These are phyloP conservation scores for Platanus orientalis DNA, from an alignment of 164 flowering plant genomes.

Conservation along the genomic window DNA sequence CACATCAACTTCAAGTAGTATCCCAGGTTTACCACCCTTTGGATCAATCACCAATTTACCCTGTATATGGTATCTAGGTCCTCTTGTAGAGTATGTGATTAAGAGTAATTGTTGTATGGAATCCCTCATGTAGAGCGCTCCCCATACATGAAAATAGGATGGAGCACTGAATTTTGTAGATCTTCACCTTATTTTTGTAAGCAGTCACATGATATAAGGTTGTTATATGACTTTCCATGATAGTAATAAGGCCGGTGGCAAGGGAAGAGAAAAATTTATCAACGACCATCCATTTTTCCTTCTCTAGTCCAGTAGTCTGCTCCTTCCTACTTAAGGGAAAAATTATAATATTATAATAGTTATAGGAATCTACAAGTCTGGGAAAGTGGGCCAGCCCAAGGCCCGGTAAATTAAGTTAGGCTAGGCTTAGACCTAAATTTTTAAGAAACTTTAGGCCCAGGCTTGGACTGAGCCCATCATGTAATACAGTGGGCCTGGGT, in stretches of 20 bases:
- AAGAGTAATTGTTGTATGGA: neutral
- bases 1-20: constrained; percentile 28
- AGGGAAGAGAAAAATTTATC: neutral
- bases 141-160: constrained; percentile 5
- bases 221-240: neutral
- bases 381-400: no score
- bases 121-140: neutral
- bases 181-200: neutral
- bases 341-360: no score
- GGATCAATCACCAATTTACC: neutral
- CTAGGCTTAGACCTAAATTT: no score
- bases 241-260: neutral
- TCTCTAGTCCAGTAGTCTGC: no score
- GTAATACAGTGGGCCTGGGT: no score
- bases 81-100: neutral
- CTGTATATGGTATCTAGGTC: constrained; percentile 6
- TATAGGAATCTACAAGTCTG: no score
- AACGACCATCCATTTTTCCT: no score
- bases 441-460: no score
- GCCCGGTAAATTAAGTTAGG: no score
- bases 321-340: no score
- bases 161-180: constrained; percentile 23
- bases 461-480: no score
- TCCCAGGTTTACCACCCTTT: no score
- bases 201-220: neutral